A percentile compares a stretch with the other conserved stretches of the same genome.
Evolutionary conservation across 2,329 filamentous ascomycete species (phyloP).

Genomic region (Tolypocladium ovalisporum): DNA sequence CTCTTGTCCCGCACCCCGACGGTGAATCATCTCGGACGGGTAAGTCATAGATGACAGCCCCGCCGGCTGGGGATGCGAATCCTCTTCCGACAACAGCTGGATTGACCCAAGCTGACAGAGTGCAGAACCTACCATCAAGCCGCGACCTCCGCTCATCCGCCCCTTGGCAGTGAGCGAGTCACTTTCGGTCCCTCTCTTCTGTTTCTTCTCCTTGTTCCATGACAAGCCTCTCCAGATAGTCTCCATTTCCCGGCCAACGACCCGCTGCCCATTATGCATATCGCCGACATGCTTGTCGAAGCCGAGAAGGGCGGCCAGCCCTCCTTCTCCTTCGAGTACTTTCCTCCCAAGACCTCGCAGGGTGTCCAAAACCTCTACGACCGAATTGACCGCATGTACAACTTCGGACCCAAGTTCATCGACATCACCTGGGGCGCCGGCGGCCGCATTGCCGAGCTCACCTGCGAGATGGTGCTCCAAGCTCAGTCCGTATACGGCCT

Average conservation of each 20-base stretch:
- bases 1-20: neutral
- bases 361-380: slow-evolving; percentile 99
- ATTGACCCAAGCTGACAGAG: neutral
- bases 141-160: neutral
- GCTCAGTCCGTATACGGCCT: slow-evolving; percentile 91
- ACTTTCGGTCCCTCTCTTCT: neutral
- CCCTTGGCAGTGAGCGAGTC: neutral
- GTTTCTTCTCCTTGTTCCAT: neutral
- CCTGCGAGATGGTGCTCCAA: slow-evolving; percentile 94
- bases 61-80: neutral
- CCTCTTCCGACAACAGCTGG: neutral
- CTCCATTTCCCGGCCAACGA: neutral
- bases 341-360: slow-evolving; percentile 93
- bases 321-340: slow-evolving; percentile 98
- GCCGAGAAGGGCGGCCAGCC: slow-evolving; percentile 69
- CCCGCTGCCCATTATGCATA: slow-evolving; percentile 59
- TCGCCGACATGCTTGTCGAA: slow-evolving; percentile 80
- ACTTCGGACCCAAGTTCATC: slow-evolving; percentile 87
- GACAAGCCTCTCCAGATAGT: neutral
- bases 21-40: neutral
- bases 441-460: slow-evolving; percentile 80
- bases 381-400: slow-evolving; percentile 98
- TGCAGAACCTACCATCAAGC: neutral
- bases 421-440: slow-evolving; percentile 98
- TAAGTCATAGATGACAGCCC: neutral